Evolutionary conservation across 345 rosid species (phyloP).

Genomic region (Hibiscus trionum): DNA sequence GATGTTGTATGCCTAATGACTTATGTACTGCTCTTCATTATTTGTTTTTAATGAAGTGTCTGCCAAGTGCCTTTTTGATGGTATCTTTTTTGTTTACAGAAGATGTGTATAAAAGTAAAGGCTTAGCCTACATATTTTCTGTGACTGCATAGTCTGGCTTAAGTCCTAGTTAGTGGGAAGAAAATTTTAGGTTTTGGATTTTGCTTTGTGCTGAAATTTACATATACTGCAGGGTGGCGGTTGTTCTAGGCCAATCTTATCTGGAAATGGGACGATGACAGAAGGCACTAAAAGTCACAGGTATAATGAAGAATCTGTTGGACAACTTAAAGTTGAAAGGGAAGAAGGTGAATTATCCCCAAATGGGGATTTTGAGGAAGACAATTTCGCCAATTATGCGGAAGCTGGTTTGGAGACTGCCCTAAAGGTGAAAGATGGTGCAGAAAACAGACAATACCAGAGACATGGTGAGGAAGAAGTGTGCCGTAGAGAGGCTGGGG

Average conservation of each 20-base stretch:
- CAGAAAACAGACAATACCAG: constrained; percentile 37
- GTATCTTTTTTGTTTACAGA: neutral
- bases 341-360: constrained; percentile 99
- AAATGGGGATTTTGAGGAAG: constrained; percentile 86
- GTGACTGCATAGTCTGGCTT: neutral
- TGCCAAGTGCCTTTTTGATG: neutral
- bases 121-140: neutral
- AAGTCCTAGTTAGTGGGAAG: neutral
- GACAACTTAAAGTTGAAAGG: constrained; percentile 68
- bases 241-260: constrained; percentile 30
- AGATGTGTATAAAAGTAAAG: neutral
- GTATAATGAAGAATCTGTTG: constrained; percentile 40
- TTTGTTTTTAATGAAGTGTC: neutral
- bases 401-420: constrained; percentile 49
- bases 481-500: constrained; percentile 43
- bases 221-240: constrained; percentile 48
- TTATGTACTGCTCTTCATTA: neutral
- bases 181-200: neutral
- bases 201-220: constrained; percentile 9
- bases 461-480: constrained; percentile 41
- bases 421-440: constrained; percentile 47
- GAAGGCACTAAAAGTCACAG: constrained; percentile 40
- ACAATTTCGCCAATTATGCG: constrained; percentile 66
- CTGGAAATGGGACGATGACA: constrained; percentile 44
- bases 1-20: neutral